Evolutionary conservation across 2,329 filamentous ascomycete genomes (phyloP).

Genomic region (Trichoderma cornu-damae): DNA sequence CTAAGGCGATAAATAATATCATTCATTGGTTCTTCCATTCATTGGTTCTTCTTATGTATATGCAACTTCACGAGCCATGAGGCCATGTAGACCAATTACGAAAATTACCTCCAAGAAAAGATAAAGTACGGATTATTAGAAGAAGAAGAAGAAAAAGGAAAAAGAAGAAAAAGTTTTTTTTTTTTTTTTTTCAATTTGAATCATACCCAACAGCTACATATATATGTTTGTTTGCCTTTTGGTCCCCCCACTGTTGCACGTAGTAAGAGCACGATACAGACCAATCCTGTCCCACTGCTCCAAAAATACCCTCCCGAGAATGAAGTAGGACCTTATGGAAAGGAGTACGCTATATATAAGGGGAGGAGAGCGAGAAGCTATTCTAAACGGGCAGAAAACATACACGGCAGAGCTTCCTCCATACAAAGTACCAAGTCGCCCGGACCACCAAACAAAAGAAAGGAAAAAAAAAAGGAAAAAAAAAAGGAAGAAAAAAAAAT

Average conservation of each 20-base stretch:
- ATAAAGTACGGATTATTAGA: background rate
- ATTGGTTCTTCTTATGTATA: background rate
- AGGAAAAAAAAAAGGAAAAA: background rate
- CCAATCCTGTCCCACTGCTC: conserved; percentile 7
- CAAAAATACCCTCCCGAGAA: background rate
- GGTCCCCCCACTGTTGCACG: background rate
- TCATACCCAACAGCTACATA: conserved; percentile 7
- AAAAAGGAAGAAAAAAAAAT: no score
- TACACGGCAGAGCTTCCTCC: conserved; percentile 8
- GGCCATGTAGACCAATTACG: background rate
- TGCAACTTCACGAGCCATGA: background rate
- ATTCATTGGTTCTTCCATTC: no score
- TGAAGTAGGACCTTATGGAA: background rate
- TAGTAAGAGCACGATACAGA: background rate
- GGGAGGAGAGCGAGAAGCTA: background rate
- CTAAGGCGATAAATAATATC: no score
- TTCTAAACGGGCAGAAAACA: conserved; percentile 4
- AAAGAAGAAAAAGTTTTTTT: no score
- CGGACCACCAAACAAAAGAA: background rate
- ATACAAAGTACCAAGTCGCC: conserved; percentile 14
- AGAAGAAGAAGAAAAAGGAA: background rate
- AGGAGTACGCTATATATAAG: conserved; percentile 6
- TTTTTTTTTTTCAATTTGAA: no score
- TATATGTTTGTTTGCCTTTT: conserved; percentile 2
- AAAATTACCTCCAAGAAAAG: background rate